phyloP scores from a whole-genome alignment of 2,329 filamentous ascomycete species.

The Fusarium globosum region DNA sequence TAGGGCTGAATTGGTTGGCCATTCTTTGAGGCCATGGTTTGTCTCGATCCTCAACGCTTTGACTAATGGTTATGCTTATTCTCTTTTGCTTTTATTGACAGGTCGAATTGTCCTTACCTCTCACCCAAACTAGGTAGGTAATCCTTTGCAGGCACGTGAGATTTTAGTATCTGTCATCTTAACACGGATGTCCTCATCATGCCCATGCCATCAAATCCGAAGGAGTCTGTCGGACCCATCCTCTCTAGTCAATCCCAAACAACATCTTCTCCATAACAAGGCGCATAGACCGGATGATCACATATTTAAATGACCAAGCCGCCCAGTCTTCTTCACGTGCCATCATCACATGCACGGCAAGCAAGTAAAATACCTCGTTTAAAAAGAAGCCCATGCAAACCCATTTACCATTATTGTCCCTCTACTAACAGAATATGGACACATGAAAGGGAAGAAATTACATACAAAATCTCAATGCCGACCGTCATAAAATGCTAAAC shows the following conservation, averaged over 20 bases:
- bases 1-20: slow-evolving; percentile 46
- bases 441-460: slow-evolving; percentile 38
- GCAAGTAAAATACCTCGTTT: neutral
- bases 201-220: neutral
- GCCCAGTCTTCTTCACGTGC: neutral
- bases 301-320: neutral
- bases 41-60: neutral
- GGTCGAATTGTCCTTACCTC: neutral
- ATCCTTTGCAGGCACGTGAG: slow-evolving; percentile 10
- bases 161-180: slow-evolving; percentile 19
- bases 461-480: slow-evolving; percentile 34
- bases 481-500: slow-evolving; percentile 33
- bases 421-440: slow-evolving; percentile 37
- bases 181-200: slow-evolving; percentile 1
- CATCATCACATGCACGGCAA: slow-evolving; percentile 6
- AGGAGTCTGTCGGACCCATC: neutral
- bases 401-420: slow-evolving; percentile 29
- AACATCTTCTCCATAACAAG: slow-evolving; percentile 1
- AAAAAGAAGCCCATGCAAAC: slow-evolving; percentile 8
- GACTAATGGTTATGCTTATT: neutral
- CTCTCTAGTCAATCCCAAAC: slow-evolving; percentile 10
- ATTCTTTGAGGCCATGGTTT: slow-evolving; percentile 18
- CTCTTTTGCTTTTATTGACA: neutral
- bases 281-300: neutral
- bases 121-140: too few relatives aligned